Conservation (phyloP, 768 basidiomycete species). For the Botryobasidium botryosum region DNA sequence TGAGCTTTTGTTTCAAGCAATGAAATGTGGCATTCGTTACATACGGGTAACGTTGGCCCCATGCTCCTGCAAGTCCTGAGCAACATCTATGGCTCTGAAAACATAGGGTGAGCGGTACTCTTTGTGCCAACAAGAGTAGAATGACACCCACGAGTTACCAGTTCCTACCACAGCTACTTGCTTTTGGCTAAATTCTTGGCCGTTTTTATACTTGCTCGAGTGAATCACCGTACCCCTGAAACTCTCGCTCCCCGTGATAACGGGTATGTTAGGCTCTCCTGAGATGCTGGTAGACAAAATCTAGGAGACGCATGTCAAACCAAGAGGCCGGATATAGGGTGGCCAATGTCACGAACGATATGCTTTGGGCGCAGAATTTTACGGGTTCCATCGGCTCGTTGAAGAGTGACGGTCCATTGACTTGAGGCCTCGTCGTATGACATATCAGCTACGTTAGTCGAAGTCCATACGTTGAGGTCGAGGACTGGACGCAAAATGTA, state of each 20-base stretch:
- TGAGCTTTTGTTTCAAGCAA: too few relatives aligned
- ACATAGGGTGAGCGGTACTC: too few relatives aligned
- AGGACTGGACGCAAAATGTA: background rate
- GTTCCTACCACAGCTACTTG: constrained; percentile 21
- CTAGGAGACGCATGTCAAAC: background rate
- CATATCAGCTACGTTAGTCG: background rate
- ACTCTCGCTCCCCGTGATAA: constrained; percentile 12
- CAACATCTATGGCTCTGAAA: too few relatives aligned
- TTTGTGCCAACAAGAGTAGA: too few relatives aligned
- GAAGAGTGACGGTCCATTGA: background rate
- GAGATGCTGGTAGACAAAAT: too few relatives aligned
- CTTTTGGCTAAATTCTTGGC: constrained; percentile 17
- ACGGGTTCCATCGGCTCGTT: background rate
- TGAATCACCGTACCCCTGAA: constrained; percentile 20
- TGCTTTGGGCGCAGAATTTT: background rate
- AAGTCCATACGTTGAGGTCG: background rate
- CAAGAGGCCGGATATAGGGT: background rate
- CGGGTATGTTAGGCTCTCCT: background rate
- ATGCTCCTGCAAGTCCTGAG: too few relatives aligned
- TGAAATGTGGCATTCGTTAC: too few relatives aligned
- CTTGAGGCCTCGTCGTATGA: background rate
- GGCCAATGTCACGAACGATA: background rate
- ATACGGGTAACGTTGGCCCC: too few relatives aligned
- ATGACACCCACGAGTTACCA: background rate
- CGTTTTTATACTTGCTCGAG: constrained; percentile 16